These are phyloP conservation scores for Arthrobotrys entomopaga DNA, from an alignment of 2,329 filamentous ascomycete species.

Conservation along the genomic window DNA sequence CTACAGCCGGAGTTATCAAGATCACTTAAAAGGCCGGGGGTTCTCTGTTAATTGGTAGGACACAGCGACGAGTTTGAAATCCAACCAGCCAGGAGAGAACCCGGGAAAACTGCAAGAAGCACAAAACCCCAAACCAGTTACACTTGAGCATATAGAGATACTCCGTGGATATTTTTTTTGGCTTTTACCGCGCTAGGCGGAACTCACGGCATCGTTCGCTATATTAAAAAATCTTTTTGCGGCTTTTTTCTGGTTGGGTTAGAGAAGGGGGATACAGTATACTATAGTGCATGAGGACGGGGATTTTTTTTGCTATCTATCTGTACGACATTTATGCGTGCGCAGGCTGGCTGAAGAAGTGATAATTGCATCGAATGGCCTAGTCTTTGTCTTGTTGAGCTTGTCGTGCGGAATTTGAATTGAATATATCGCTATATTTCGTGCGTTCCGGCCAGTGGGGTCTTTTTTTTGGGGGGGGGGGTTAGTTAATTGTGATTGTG, in stretches of 20 bases:
- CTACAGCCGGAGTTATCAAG: no score
- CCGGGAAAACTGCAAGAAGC: no score
- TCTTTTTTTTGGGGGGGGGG: neutral
- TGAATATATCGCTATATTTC: slow-evolving; percentile 18
- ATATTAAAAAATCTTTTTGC: slow-evolving; percentile 20
- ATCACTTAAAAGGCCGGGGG: no score
- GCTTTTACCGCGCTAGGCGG: slow-evolving; percentile 53
- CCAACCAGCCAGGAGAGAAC: no score
- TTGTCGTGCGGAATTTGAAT: slow-evolving; percentile 5
- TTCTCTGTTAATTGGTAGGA: no score
- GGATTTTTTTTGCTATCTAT: slow-evolving; percentile 8
- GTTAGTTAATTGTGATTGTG: no score
- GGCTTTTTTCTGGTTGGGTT: slow-evolving; percentile 54
- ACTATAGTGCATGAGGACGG: slow-evolving; percentile 18
- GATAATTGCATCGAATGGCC: no score
- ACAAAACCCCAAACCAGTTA: no score
- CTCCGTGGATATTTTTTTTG: slow-evolving; percentile 14
- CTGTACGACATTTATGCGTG: slow-evolving; percentile 49
- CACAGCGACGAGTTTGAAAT: no score
- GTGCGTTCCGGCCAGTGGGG: neutral
- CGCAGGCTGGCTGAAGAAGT: slow-evolving; percentile 2
- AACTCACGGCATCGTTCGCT: slow-evolving; percentile 2
- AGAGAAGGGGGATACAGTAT: slow-evolving; percentile 15
- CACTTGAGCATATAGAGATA: neutral
- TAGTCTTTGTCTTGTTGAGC: neutral